Base-by-base conservation (phyloP, 1,139 yeast genomes). In the Groenewaldozyma auringiensis region DNA sequence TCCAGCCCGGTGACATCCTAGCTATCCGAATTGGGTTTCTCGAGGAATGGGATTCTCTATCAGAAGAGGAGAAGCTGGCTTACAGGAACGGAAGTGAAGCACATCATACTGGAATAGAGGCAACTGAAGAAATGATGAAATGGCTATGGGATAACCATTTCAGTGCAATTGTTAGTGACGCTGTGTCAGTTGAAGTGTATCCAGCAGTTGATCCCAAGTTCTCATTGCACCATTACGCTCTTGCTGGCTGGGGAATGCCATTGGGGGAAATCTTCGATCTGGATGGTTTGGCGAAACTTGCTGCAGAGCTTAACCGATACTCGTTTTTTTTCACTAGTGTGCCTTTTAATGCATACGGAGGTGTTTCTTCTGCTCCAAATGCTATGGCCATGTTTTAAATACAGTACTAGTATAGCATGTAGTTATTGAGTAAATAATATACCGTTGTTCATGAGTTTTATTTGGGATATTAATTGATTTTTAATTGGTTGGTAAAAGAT, bases 331-430 rank as follows among this genome's bases (percentile, higher is more conserved):
- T 62, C 35, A 48, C 60, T 14, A 54, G 60, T 21, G 59, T 52
- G 3, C 66, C 66, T 2, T 48, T 62, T 46, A 58, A 60, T 40
- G 55, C 56, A 6, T 51, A 50, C 4, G 61, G 63, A 8, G 66
- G 66, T 11, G 63, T 62, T 9, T 57, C 65, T 4, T 51, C 62
- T 18, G 54, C 64, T 2, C 60, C 64, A 1, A 63, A 61, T 41
- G 29, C 29, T 25, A 25, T 25, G 29, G 29, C 29, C 11, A 25
- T 25, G 11, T 25, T 25, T 11, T 25, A 25, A 11, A 11, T 25
- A 25, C 9, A n/a, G n/a, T n/a, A n/a, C n/a, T n/a, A n/a, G n/a
- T n/a, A n/a, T n/a, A n/a, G n/a, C n/a, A n/a, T n/a, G n/a, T n/a
- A n/a, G n/a, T n/a, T n/a, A n/a, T n/a, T n/a, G n/a, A n/a, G n/a